Conservation (phyloP, 1,139 yeast species). For the Spencermartinsiella ligniputridi region DNA sequence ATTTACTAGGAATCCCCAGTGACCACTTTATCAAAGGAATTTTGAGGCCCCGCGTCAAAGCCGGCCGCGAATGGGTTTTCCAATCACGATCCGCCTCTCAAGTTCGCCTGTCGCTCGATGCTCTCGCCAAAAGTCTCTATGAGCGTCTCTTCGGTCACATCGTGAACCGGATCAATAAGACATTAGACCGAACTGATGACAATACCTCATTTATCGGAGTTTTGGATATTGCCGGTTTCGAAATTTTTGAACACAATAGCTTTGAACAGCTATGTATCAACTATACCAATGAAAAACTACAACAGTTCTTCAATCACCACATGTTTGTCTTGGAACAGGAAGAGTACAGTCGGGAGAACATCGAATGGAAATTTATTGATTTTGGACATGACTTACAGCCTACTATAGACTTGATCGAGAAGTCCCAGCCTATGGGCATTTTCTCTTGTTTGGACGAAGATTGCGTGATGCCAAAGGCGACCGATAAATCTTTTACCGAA, state of each 20-base stretch:
- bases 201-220: constrained; percentile 46
- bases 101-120: constrained; percentile 78
- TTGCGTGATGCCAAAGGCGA: constrained; percentile 88
- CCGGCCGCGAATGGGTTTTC: constrained; percentile 82
- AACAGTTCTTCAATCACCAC: constrained; percentile 96
- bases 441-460: constrained; percentile 89
- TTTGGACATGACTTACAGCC: constrained; percentile 96
- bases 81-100: constrained; percentile 79
- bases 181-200: constrained; percentile 43
- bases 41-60: constrained; percentile 79
- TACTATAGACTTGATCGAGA: constrained; percentile 88
- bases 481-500: constrained; percentile 78
- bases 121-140: constrained; percentile 80
- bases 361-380: constrained; percentile 94
- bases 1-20: constrained; percentile 60
- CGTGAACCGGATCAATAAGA: constrained; percentile 72
- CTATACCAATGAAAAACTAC: constrained; percentile 92
- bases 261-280: constrained; percentile 97
- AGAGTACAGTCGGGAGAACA: constrained; percentile 87
- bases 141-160: constrained; percentile 78
- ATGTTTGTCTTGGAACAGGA: constrained; percentile 96
- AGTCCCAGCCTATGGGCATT: constrained; percentile 72
- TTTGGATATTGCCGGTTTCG: constrained; percentile 33
- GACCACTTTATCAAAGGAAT: constrained; percentile 55
- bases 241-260: constrained; percentile 84